Percentiles rank a stretch among this genome's conserved stretches.
Evolutionary conservation across 305 asterid genomes (phyloP).

Genomic region (Fraxinus floribunda): DNA sequence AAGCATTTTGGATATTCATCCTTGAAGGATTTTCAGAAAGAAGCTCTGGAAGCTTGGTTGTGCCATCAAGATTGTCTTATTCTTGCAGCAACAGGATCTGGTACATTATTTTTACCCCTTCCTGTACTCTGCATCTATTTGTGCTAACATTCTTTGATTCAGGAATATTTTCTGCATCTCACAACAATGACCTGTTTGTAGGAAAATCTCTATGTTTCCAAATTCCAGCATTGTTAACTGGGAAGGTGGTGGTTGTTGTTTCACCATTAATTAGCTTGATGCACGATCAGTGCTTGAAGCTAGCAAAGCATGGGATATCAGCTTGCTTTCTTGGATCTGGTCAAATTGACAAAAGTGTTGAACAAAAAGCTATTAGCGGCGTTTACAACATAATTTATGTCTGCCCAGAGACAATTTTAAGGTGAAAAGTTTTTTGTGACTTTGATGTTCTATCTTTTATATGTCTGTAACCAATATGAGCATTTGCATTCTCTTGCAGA

Average conservation of each 20-base stretch:
- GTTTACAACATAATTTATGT: conserved; percentile 59
- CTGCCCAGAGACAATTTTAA: conserved; percentile 71
- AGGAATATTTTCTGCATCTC: conserved; percentile 19
- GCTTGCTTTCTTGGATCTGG: conserved; percentile 88
- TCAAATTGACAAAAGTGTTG: conserved; percentile 64
- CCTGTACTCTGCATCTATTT: not conserved
- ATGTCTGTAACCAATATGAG: conserved; percentile 14
- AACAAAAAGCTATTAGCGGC: conserved; percentile 65
- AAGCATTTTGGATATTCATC: conserved; percentile 56
- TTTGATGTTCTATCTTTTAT: not conserved
- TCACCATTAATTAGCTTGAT: conserved; percentile 83
- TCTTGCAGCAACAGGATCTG: conserved; percentile 89
- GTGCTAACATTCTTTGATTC: not conserved
- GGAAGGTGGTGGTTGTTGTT: conserved; percentile 69
- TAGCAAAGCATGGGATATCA: conserved; percentile 61
- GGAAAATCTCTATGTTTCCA: conserved; percentile 76
- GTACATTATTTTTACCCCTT: conserved; percentile 29
- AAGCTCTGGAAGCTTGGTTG: conserved; percentile 65
- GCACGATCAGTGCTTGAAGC: conserved; percentile 83
- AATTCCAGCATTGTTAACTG: conserved; percentile 63
- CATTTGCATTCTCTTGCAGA: conserved; percentile 36
- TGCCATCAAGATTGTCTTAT: conserved; percentile 60
- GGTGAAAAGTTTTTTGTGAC: conserved; percentile 35
- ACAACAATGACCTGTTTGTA: conserved; percentile 29
- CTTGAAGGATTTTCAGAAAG: conserved; percentile 65